phyloP scores from a whole-genome alignment of 2,329 filamentous ascomycete genomes.

The Claviceps maximensis region DNA sequence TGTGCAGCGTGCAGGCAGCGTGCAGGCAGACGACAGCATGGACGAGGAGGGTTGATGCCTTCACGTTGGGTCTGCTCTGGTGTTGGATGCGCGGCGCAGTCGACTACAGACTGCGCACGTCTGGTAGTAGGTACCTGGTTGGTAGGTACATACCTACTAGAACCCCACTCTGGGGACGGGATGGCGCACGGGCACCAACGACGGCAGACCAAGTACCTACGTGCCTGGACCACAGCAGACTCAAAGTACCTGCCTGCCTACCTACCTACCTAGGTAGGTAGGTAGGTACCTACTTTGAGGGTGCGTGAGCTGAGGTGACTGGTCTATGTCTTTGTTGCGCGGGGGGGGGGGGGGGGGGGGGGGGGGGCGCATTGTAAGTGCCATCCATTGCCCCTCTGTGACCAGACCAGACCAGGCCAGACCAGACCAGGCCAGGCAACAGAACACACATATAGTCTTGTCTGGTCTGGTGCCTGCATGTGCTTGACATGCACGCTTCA shows the following conservation, averaged over 20 bases:
- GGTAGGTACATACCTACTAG: not conserved
- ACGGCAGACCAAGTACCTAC: slow-evolving; percentile 5
- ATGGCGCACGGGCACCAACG: slow-evolving; percentile 11
- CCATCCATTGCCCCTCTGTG: too few species aligned
- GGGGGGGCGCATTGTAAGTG: too few species aligned
- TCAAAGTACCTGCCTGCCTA: not conserved
- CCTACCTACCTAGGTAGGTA: too few species aligned
- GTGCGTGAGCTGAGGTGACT: too few species aligned
- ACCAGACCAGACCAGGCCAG: too few species aligned
- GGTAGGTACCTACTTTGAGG: too few species aligned
- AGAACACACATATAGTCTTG: too few species aligned
- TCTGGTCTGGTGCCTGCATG: too few species aligned
- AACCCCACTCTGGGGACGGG: slow-evolving; percentile 10
- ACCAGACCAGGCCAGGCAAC: too few species aligned
- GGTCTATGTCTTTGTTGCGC: too few species aligned
- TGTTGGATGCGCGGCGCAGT: slow-evolving; percentile 2
- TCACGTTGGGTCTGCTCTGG: not conserved
- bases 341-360: too few species aligned
- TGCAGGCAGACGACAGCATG: not conserved
- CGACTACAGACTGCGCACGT: not conserved
- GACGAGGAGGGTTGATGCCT: slow-evolving; percentile 1
- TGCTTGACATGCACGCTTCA: too few species aligned
- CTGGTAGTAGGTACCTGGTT: not conserved
- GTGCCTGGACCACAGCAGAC: slow-evolving; percentile 7
- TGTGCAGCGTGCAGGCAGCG: not conserved